phyloP scores from a whole-genome alignment of 441 rosid species.

The Sinapis alba region DNA sequence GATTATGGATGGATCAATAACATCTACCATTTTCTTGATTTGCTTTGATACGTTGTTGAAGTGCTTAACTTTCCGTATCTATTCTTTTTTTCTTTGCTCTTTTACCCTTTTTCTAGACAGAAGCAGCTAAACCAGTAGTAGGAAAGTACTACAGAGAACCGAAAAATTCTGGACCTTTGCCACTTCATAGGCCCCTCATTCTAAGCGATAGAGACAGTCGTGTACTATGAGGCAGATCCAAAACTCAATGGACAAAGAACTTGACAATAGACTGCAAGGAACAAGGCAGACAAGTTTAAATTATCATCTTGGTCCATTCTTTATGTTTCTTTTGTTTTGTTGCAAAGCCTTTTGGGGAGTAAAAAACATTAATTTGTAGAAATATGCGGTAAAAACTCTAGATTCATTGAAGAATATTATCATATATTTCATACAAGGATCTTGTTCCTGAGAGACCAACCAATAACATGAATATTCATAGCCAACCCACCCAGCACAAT shows the following conservation, averaged over 20 bases:
- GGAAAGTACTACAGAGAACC: conserved; percentile 61
- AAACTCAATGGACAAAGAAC: conserved; percentile 33
- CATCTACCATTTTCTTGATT: conserved; percentile 50
- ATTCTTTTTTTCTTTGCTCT: neutral
- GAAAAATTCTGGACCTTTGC: conserved; percentile 48
- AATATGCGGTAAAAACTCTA: neutral
- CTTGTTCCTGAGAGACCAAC: conserved; percentile 6
- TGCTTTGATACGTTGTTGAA: neutral
- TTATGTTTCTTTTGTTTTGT: conserved; percentile 7
- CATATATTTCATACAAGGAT: neutral
- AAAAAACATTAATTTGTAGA: conserved; percentile 3
- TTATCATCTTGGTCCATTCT: conserved; percentile 5
- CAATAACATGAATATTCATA: neutral
- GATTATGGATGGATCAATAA: conserved; percentile 73
- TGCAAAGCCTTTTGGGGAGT: neutral
- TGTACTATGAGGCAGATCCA: conserved; percentile 54
- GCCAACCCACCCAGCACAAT: too few relatives aligned
- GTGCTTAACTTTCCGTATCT: neutral
- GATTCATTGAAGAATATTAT: neutral
- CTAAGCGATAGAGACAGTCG: conserved; percentile 57
- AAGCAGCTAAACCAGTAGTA: conserved; percentile 56
- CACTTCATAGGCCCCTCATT: too few relatives aligned
- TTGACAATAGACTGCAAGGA: conserved; percentile 17
- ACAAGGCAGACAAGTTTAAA: conserved; percentile 1
- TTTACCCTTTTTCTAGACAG: conserved; percentile 45